Evolutionary conservation across 1,139 yeast genomes (phyloP).

Genomic region (Sugiyamaella pinicola): DNA sequence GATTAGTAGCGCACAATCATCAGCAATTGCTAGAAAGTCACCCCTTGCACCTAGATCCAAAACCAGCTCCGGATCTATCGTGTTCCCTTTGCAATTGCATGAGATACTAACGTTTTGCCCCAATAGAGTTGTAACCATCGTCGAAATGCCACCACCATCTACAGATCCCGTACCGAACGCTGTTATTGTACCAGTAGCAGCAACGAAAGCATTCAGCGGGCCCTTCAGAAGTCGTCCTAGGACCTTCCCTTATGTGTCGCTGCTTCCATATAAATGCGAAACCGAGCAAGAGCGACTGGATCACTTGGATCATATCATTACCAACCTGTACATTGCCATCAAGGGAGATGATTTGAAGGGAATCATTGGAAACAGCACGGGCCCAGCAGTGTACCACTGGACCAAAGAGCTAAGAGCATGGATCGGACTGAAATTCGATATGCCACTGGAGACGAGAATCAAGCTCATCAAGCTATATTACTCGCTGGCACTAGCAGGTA

Average conservation of each 20-base stretch:
- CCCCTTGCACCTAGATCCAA: no score
- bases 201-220: not conserved
- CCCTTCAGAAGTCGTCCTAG: slow-evolving; percentile 40
- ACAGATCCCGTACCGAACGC: not conserved
- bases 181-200: not conserved
- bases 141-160: slow-evolving; percentile 5
- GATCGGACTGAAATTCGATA: slow-evolving; percentile 75
- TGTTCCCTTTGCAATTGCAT: no score
- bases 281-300: slow-evolving; percentile 67
- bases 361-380: slow-evolving; percentile 61
- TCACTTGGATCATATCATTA: slow-evolving; percentile 75
- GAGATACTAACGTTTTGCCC: no score
- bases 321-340: slow-evolving; percentile 78
- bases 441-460: slow-evolving; percentile 69
- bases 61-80: no score
- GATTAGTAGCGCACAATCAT: no score
- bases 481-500: slow-evolving; percentile 71
- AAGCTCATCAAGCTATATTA: slow-evolving; percentile 71
- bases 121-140: no score
- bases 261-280: slow-evolving; percentile 80
- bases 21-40: no score
- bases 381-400: slow-evolving; percentile 80
- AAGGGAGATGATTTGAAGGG: slow-evolving; percentile 78
- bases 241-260: slow-evolving; percentile 58
- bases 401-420: slow-evolving; percentile 83